phyloP scores from a whole-genome alignment of 768 basidiomycete species.

The Russula emetica region DNA sequence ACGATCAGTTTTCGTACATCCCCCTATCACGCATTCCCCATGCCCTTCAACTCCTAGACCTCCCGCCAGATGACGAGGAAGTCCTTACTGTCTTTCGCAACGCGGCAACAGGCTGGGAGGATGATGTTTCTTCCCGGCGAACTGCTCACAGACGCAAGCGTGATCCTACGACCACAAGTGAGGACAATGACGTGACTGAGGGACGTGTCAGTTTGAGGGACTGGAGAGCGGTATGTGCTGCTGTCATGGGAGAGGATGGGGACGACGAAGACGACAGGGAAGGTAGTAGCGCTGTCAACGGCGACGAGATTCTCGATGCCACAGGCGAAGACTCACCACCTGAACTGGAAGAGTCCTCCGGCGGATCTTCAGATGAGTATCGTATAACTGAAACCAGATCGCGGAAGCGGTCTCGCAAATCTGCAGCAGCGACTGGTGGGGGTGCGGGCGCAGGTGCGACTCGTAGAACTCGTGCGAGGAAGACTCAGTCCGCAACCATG shows the following conservation, averaged over 20 bases:
- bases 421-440: background rate
- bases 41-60: conserved; percentile 59
- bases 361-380: conserved; percentile 25
- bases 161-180: conserved; percentile 27
- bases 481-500: background rate
- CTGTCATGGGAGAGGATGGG: conserved; percentile 44
- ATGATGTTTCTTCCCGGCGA: background rate
- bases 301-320: conserved; percentile 28
- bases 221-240: conserved; percentile 78
- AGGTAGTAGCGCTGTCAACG: conserved; percentile 30
- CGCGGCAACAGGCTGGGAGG: conserved; percentile 68
- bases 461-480: conserved; percentile 16
- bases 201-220: conserved; percentile 57
- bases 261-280: conserved; percentile 33
- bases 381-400: conserved; percentile 6
- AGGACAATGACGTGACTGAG: conserved; percentile 29
- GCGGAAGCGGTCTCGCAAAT: conserved; percentile 19
- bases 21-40: conserved; percentile 53
- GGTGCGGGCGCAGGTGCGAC: background rate
- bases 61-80: conserved; percentile 61
- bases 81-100: conserved; percentile 68
- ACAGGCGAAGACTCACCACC: conserved; percentile 35
- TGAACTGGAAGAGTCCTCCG: conserved; percentile 24
- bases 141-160: background rate
- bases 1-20: conserved; percentile 37